Conservation (phyloP, 148 eudicot genomes). For the Euryodendron excelsum region DNA sequence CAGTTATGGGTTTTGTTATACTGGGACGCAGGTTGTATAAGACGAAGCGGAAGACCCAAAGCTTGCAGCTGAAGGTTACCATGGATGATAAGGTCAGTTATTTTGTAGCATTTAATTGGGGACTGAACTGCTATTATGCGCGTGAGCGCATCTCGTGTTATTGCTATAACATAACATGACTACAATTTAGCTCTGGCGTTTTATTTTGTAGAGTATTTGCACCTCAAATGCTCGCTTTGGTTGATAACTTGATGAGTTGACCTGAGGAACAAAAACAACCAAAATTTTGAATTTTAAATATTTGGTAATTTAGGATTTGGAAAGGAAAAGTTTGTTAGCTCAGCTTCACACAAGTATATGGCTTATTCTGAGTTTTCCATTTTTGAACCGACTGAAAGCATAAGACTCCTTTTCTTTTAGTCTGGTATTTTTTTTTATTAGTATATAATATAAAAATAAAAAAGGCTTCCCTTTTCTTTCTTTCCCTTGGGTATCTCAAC, state of each 20-base stretch:
- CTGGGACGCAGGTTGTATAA: slow-evolving; percentile 64
- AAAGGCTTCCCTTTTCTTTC: background rate
- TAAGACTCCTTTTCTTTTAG: background rate
- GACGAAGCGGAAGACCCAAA: slow-evolving; percentile 67
- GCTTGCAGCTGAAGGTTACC: slow-evolving; percentile 56
- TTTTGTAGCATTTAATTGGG: background rate
- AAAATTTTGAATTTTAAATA: background rate
- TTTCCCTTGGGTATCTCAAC: background rate
- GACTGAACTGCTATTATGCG: background rate
- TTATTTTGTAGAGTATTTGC: background rate
- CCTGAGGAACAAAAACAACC: background rate
- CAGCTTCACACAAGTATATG: background rate
- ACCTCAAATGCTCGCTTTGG: background rate
- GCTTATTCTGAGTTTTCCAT: background rate
- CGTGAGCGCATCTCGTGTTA: background rate
- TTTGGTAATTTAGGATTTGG: background rate
- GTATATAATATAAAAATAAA: too few relatives aligned
- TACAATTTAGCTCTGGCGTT: background rate
- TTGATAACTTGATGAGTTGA: background rate
- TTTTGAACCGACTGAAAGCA: too few relatives aligned
- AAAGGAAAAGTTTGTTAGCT: background rate
- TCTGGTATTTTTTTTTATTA: background rate
- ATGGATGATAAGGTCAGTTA: slow-evolving; percentile 78
- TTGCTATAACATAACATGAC: background rate
- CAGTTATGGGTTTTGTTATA: slow-evolving; percentile 67